phyloP scores from a whole-genome alignment of 495 filamentous ascomycete genomes.

The Ramalina peruviana region DNA sequence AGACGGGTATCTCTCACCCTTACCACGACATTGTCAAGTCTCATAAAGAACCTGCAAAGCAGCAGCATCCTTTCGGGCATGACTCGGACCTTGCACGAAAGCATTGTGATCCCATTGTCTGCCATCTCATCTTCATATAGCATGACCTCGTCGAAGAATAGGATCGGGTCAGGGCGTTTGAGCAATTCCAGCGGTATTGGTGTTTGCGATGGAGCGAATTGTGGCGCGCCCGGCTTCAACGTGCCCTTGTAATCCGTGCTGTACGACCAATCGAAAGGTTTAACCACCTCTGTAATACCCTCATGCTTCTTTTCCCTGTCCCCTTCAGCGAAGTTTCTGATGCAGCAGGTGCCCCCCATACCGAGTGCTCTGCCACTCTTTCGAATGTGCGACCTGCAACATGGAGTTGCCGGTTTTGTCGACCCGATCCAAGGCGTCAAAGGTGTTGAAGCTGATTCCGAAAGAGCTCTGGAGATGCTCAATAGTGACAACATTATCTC shows the following conservation, averaged over 20 bases:
- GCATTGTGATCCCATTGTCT: slow-evolving; percentile 84
- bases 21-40: slow-evolving; percentile 77
- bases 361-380: slow-evolving; percentile 75
- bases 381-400: slow-evolving; percentile 86
- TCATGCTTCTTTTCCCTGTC: slow-evolving; percentile 67
- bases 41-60: slow-evolving; percentile 80
- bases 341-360: slow-evolving; percentile 19
- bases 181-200: slow-evolving; percentile 75
- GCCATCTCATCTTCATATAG: slow-evolving; percentile 96
- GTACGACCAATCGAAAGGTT: slow-evolving; percentile 97
- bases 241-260: slow-evolving; percentile 74
- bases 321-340: slow-evolving; percentile 13
- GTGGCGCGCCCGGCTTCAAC: slow-evolving; percentile 20
- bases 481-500: slow-evolving; percentile 72
- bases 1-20: slow-evolving; percentile 80
- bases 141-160: slow-evolving; percentile 88
- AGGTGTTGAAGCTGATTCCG: slow-evolving; percentile 67
- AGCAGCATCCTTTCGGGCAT: slow-evolving; percentile 80
- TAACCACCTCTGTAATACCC: slow-evolving; percentile 83
- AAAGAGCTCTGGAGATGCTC: slow-evolving; percentile 56
- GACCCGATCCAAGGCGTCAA: slow-evolving; percentile 73
- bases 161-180: slow-evolving; percentile 75
- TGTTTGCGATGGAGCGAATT: slow-evolving; percentile 36
- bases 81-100: slow-evolving; percentile 79
- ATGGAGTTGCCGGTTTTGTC: slow-evolving; percentile 85